phyloP scores from a whole-genome alignment of 2,329 filamentous ascomycete species.

The Arthrobotrys iridis region DNA sequence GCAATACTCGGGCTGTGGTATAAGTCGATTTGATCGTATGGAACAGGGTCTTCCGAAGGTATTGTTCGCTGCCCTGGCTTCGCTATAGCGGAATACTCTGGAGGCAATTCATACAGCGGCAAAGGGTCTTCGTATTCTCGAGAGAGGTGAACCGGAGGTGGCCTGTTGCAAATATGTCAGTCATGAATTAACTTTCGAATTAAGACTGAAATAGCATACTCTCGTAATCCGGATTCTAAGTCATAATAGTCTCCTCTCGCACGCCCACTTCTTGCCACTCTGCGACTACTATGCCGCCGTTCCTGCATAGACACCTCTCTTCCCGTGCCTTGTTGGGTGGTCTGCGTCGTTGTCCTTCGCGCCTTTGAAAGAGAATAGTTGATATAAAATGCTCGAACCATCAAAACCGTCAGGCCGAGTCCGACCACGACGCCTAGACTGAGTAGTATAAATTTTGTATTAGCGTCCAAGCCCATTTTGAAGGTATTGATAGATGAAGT shows the following conservation, averaged over 20 bases:
- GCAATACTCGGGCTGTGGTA: slow-evolving; percentile 31
- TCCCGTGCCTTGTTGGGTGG: slow-evolving; percentile 29
- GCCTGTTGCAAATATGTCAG: slow-evolving; percentile 21
- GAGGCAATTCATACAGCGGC: slow-evolving; percentile 46
- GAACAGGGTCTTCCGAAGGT: slow-evolving; percentile 34
- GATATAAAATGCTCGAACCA: slow-evolving; percentile 52
- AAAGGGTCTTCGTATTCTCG: slow-evolving; percentile 46
- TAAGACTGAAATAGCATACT: slow-evolving; percentile 13
- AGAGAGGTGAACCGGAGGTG: slow-evolving; percentile 44
- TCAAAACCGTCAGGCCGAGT: slow-evolving; percentile 49
- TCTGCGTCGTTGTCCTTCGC: slow-evolving; percentile 30
- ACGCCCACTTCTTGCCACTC: slow-evolving; percentile 41
- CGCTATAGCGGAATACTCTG: slow-evolving; percentile 49
- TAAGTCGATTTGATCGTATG: slow-evolving; percentile 42
- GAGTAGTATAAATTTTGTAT: slow-evolving; percentile 41
- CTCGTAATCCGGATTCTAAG: slow-evolving; percentile 44
- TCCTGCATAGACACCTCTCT: slow-evolving; percentile 43
- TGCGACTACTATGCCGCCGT: slow-evolving; percentile 20
- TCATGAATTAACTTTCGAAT: background rate
- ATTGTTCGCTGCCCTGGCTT: slow-evolving; percentile 39
- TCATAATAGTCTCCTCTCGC: slow-evolving; percentile 41
- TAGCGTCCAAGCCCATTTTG: slow-evolving; percentile 46
- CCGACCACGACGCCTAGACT: slow-evolving; percentile 54
- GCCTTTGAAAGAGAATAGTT: slow-evolving; percentile 42
- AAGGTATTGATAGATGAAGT: slow-evolving; percentile 4